phyloP scores from a whole-genome alignment of 202 grass and related monocot genomes.

The Panicum hallii region DNA sequence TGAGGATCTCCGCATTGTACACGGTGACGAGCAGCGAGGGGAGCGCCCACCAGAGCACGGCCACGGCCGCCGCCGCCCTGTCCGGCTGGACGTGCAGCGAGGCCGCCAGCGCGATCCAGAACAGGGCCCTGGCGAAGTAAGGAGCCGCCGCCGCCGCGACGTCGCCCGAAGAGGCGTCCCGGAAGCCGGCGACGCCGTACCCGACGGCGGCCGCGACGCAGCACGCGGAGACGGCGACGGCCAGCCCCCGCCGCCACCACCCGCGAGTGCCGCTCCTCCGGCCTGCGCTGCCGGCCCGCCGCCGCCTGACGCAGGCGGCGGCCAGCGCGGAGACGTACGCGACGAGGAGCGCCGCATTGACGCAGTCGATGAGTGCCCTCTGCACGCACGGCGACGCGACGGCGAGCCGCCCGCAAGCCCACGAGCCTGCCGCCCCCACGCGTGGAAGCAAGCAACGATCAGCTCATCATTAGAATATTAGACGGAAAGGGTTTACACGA shows the following conservation, averaged over 20 bases:
- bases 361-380: constrained; percentile 66
- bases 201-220: constrained; percentile 47
- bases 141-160: background rate
- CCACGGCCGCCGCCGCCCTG: constrained; percentile 37
- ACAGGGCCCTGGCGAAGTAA: constrained; percentile 51
- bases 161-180: background rate
- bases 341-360: constrained; percentile 60
- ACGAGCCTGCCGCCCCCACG: constrained; percentile 42
- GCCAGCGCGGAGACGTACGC: constrained; percentile 47
- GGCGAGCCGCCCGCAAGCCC: constrained; percentile 47
- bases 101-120: constrained; percentile 61
- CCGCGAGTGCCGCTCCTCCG: background rate
- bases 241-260: constrained; percentile 41
- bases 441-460: background rate
- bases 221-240: constrained; percentile 48
- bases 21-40: constrained; percentile 66
- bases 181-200: constrained; percentile 48
- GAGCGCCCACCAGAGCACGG: constrained; percentile 73
- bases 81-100: constrained; percentile 66
- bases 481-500: constrained; percentile 1
- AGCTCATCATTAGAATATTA: constrained; percentile 12
- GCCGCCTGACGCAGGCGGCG: constrained; percentile 35
- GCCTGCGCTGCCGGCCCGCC: background rate
- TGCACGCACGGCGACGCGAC: constrained; percentile 64
- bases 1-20: constrained; percentile 57